These are phyloP conservation scores for Rhodotorula kratochvilovae DNA, from an alignment of 768 basidiomycete genomes.

Conservation along the genomic window DNA sequence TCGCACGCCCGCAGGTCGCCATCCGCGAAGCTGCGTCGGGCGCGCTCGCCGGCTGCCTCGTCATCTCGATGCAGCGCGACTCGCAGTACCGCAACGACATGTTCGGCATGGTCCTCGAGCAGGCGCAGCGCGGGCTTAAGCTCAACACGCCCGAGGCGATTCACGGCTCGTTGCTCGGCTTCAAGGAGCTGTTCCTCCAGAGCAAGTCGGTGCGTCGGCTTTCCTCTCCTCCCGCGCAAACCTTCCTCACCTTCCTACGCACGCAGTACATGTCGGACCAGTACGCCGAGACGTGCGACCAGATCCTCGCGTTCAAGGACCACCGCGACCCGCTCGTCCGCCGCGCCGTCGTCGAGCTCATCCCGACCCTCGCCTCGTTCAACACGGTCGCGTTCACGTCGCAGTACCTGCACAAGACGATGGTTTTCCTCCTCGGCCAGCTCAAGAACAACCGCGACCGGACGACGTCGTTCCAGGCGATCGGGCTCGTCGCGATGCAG, in stretches of 20 bases:
- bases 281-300: slow-evolving; percentile 80
- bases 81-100: slow-evolving; percentile 58
- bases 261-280: slow-evolving; percentile 77
- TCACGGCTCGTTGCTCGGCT: slow-evolving; percentile 85
- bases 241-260: not conserved
- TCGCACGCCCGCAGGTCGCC: slow-evolving; percentile 51
- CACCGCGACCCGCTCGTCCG: slow-evolving; percentile 82
- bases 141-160: slow-evolving; percentile 78
- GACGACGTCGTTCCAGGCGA: slow-evolving; percentile 87
- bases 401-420: slow-evolving; percentile 85
- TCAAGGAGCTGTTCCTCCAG: slow-evolving; percentile 81
- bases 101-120: slow-evolving; percentile 75
- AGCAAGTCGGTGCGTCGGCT: slow-evolving; percentile 74
- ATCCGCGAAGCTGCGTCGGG: slow-evolving; percentile 91
- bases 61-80: slow-evolving; percentile 70
- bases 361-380: slow-evolving; percentile 89
- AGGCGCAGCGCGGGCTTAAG: slow-evolving; percentile 68
- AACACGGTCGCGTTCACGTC: slow-evolving; percentile 87
- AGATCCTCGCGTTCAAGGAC: slow-evolving; percentile 79
- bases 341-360: slow-evolving; percentile 90
- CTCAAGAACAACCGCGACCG: slow-evolving; percentile 78
- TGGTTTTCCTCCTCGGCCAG: slow-evolving; percentile 83
- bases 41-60: slow-evolving; percentile 83
- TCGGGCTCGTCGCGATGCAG: slow-evolving; percentile 87
- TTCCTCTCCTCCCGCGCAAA: not conserved